Evolutionary conservation across 371 early-diverging fungal genomes (phyloP), one percentile per base, ranked within the genome.

Genomic region (Mortierella sp.): DNA sequence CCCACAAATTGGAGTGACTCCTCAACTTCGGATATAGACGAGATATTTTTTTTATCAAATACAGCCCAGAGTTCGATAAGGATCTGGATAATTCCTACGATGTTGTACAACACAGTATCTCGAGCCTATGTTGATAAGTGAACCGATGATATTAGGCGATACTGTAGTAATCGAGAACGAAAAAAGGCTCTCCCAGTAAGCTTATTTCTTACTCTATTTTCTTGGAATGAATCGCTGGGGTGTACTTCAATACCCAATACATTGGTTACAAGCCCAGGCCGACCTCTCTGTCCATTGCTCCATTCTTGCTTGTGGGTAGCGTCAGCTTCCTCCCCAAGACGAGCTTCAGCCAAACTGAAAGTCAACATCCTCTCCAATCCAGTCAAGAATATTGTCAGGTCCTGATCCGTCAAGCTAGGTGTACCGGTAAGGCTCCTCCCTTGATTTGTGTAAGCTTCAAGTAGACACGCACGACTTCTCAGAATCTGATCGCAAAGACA

Each of bases 321-420:
- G 45, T 72, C 83, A 0, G 64, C 70, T 15, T 71, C 80, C 45
- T 79, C 82, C 45, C 81, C 77, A 1, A 84, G 66, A 6, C 75
- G 69, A 4, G 85, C 84, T 36, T 92, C 90, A 13, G 84, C 81
- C 68, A 95, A 69, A 70, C 92, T 89, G 68, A 89, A 92, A 69
- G 88, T 85, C 32, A 93, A 59, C 43, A 92, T 83, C 55, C 87
- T 86, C 76, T 94, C 92, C 13, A 95, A 69, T 11, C 92, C 93
- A 47, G 86, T 83, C 67, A 94, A 75, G 40, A 93, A 86, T 15
- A 88, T 85, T 48, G 92, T 70, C 38, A 89, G 78, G 58, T 92
- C 91, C 63, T 86, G 85, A 61, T 85, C 85, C 0, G 82, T 81
- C 72, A 77, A 45, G 15, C 60, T 74, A 9, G 72, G 67, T 10